phyloP scores from a whole-genome alignment of 2,329 filamentous ascomycete species.

The Cryphonectria parasitica region DNA sequence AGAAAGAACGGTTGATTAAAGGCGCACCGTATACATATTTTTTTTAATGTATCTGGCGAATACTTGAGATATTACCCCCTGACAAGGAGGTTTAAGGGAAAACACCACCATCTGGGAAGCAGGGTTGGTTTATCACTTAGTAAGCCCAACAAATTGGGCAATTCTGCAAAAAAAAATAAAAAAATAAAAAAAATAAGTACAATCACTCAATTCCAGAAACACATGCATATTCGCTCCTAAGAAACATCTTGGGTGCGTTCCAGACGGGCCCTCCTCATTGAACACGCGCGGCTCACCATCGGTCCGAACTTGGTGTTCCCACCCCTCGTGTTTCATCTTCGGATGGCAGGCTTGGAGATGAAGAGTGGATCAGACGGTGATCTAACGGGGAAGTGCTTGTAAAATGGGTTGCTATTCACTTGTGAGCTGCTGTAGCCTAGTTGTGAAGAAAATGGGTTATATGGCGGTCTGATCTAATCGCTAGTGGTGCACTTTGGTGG shows the following conservation, averaged over 20 bases:
- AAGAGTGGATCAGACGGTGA: conserved; percentile 25
- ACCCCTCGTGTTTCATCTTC: conserved; percentile 25
- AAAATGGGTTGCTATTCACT: not conserved
- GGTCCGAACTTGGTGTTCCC: conserved; percentile 3
- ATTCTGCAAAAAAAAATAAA: too few relatives aligned
- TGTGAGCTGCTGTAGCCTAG: not conserved
- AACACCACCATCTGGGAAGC: not conserved
- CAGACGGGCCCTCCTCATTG: not conserved
- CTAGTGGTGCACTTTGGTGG: not conserved
- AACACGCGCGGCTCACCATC: not conserved
- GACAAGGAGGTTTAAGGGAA: not conserved
- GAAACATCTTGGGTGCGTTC: not conserved
- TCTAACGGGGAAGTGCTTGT: conserved; percentile 10
- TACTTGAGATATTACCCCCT: not conserved
- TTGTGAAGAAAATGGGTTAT: not conserved
- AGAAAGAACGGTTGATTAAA: not conserved
- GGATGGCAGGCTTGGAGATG: conserved; percentile 23
- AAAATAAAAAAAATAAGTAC: not conserved
- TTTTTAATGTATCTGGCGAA: not conserved
- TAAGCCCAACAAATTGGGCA: not conserved
- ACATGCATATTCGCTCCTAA: not conserved
- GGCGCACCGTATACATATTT: not conserved
- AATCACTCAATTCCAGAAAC: not conserved
- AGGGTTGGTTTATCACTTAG: not conserved
- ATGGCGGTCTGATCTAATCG: not conserved